These are phyloP conservation scores for Dendrobium catenatum DNA, from an alignment of 106 monocot genomes.

Conservation along the genomic window DNA sequence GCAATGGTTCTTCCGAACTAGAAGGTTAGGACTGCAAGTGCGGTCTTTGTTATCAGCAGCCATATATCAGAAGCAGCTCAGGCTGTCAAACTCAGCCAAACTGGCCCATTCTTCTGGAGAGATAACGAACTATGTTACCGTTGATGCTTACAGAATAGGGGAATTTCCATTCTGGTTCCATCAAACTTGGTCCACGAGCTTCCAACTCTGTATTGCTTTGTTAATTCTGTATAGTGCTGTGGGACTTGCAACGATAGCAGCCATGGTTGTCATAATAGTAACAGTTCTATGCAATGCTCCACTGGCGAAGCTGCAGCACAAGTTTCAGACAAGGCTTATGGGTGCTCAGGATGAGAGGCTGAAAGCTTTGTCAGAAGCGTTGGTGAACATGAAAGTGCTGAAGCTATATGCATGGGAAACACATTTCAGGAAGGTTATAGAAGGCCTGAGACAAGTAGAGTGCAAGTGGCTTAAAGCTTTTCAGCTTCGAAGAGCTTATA, in stretches of 20 bases:
- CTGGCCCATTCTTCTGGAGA: slow-evolving; percentile 76
- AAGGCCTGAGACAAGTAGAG: slow-evolving; percentile 56
- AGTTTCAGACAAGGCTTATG: slow-evolving; percentile 81
- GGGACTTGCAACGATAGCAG: slow-evolving; percentile 74
- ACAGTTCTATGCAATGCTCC: slow-evolving; percentile 83
- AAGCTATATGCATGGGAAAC: slow-evolving; percentile 97
- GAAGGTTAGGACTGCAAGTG: slow-evolving; percentile 64
- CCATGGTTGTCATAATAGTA: slow-evolving; percentile 63
- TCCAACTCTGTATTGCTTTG: slow-evolving; percentile 79
- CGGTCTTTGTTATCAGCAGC: slow-evolving; percentile 80
- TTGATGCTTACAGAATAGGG: slow-evolving; percentile 91
- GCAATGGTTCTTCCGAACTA: slow-evolving; percentile 80
- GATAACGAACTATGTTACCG: slow-evolving; percentile 86
- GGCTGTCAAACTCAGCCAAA: slow-evolving; percentile 65
- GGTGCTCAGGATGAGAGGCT: slow-evolving; percentile 76
- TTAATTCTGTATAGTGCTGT: slow-evolving; percentile 75
- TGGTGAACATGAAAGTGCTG: slow-evolving; percentile 90
- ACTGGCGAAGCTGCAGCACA: slow-evolving; percentile 76
- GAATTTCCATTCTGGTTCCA: slow-evolving; percentile 94
- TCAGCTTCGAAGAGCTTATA: slow-evolving; percentile 69
- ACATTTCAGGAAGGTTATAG: slow-evolving; percentile 66
- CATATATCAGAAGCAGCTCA: slow-evolving; percentile 78
- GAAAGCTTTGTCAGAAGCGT: slow-evolving; percentile 83
- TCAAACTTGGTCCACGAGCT: slow-evolving; percentile 81
- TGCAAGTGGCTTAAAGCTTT: slow-evolving; percentile 65